These are phyloP conservation scores for Lasiodiplodia gonubiensis DNA, from an alignment of 2,329 filamentous ascomycete species.

Conservation along the genomic window DNA sequence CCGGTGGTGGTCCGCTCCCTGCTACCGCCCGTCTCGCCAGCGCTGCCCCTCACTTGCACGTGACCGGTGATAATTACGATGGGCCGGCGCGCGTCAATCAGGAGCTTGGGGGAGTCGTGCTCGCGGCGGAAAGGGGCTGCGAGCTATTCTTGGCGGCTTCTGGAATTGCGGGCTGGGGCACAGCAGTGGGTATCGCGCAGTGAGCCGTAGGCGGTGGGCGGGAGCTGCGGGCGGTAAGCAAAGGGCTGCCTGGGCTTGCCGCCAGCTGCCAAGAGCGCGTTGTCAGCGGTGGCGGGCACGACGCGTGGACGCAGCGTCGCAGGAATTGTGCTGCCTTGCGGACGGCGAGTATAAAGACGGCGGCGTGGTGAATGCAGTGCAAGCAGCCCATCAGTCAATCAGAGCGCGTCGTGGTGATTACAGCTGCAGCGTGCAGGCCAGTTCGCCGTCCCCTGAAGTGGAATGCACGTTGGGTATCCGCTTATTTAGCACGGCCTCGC, in stretches of 20 bases:
- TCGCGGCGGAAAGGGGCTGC: constrained; percentile 23
- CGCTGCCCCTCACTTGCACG: constrained; percentile 44
- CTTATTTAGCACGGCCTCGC: constrained; percentile 51
- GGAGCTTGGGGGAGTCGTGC: constrained; percentile 11
- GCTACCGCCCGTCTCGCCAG: constrained; percentile 12
- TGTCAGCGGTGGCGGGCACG: constrained; percentile 24
- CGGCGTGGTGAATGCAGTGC: background rate
- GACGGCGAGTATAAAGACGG: background rate
- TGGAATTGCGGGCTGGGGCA: constrained; percentile 24
- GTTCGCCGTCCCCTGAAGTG: constrained; percentile 29
- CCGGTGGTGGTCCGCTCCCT: constrained; percentile 23
- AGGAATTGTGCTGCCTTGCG: constrained; percentile 26
- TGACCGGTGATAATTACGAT: constrained; percentile 33
- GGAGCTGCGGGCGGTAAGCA: constrained; percentile 20
- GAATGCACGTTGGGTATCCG: constrained; percentile 35
- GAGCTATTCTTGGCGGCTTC: constrained; percentile 24
- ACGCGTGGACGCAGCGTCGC: constrained; percentile 26
- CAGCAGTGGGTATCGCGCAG: constrained; percentile 16
- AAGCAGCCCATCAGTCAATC: background rate
- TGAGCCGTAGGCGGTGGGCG: constrained; percentile 10
- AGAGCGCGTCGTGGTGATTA: constrained; percentile 17
- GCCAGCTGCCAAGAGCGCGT: constrained; percentile 22
- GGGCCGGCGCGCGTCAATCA: constrained; percentile 28
- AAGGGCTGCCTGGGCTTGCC: constrained; percentile 11
- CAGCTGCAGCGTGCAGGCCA: constrained; percentile 23